Conservation (phyloP, 75 land plant species). For the Picea glauca region DNA sequence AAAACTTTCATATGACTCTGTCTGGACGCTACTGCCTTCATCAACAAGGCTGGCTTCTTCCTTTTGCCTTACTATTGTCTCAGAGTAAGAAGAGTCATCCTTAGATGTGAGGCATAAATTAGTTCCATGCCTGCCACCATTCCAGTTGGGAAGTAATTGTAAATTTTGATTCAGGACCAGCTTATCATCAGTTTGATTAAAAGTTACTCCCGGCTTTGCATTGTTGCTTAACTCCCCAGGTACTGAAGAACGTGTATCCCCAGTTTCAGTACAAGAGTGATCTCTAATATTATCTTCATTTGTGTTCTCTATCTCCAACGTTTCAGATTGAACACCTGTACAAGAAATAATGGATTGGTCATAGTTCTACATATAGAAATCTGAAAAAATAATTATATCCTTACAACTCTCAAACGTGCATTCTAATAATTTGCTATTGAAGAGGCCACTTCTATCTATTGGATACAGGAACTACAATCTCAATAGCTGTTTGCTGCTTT, state of each 20-base stretch:
- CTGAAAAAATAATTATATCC: background rate
- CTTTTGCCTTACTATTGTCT: background rate
- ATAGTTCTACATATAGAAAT: background rate
- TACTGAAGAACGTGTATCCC: background rate
- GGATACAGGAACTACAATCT: background rate
- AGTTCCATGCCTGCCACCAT: background rate
- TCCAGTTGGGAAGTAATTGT: background rate
- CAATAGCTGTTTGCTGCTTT: background rate
- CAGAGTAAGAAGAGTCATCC: background rate
- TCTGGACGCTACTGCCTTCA: background rate
- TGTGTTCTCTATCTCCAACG: background rate
- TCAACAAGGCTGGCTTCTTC: background rate
- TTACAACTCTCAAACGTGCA: too few species aligned
- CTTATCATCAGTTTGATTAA: background rate
- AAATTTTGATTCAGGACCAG: background rate
- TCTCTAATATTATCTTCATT: background rate
- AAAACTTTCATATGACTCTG: background rate
- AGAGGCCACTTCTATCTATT: background rate
- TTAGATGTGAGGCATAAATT: background rate
- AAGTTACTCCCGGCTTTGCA: background rate
- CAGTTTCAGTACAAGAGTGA: background rate
- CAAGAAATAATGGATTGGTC: background rate
- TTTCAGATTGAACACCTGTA: background rate
- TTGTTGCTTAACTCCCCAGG: background rate
- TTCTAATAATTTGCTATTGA: background rate